Base-by-base conservation (phyloP, 129 eudicot genomes). In the Flaveria robusta region DNA sequence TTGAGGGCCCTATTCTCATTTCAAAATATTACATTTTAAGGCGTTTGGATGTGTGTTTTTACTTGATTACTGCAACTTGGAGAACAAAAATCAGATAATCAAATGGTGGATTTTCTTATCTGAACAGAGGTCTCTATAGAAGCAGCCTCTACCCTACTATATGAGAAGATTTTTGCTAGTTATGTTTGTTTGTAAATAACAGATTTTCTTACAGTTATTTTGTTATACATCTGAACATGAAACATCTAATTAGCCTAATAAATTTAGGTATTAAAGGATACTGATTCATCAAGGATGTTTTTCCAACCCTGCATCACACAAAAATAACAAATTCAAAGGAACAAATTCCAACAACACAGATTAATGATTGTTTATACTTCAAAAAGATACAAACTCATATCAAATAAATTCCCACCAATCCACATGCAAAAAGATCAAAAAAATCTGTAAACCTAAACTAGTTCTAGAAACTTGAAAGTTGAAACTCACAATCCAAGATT, bases 251-350 rank as follows among this genome's bases (percentile, higher is more conserved):
- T 26, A 24, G 66, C 66, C 66, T 60, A 24, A 60, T 13, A 60
- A 9, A 60, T 60, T 1, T 24, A 64, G 46, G 45, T 64, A 34
- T 64, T 29, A 29, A 31, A 86, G 94, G 91, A 88, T 91, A 91
- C 97, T 91, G 97, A 65, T 88, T 91, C 97, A 91, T 91, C 89
- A 91, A 81, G 5, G 97, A 91, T 56, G 95, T 91, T 91, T 91
- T 91, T 39, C 95, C 97, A 45, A 91, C 97, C 87, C 97, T 91
- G 91, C 46, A 27, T 84, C 78, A 64, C 34, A 72, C 15, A 34
- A 51, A 83, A 69, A 74, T 16, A 34, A 22, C 20, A 51, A 64
- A 51, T n/a, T 51, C 8, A 51, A n/a, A n/a, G n/a, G 22, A 51
- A n/a, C n/a, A 63, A 63, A 4, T 27, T 22, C 54, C 37, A 71